Evolutionary conservation across 495 filamentous ascomycete species (phyloP), one percentile per base, ranked within the genome.

Genomic region (Bacidia gigantensis): DNA sequence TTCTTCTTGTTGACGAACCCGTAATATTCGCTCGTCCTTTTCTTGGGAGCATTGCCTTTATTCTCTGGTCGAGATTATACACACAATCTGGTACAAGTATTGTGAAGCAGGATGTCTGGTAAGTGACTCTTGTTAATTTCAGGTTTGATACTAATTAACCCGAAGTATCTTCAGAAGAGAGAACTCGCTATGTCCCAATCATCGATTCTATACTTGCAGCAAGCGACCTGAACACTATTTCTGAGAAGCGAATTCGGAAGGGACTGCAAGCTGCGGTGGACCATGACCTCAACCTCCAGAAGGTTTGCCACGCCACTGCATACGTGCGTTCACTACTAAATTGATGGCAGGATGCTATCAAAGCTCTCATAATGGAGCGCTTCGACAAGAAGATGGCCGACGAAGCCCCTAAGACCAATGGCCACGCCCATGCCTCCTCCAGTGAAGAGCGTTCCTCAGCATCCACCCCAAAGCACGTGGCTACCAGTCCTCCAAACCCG

Each of bases 211-310:
- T 98, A 58, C 74, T 98, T 21, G 77, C 75, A 12, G 74, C 73
- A 24, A 85, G 86, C 56, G 88, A 98, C 59, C 77, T 98, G 41
- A 78, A 83, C 51, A 95, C 88, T 29, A 83, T 98, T 54, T 93
- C 92, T 23, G 84, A 87, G 57, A 97, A 97, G 70, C 80, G 83
- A 64, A 87, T 97, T 60, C 85, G 92, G 56, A 85, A 87, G 65
- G 85, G 83, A 23, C 75, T 98, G 3, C 83, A 90, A 66, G 78
- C 77, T 53, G 75, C 72, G 38, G 74, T 89, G 38, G 78, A 82
- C 52, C 79, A 87, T 72, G 89, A 98, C 67, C 76, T 96, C 62
- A 83, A 81, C 50, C 73, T 79, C 20, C 80, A 94, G 64, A 98
- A 96, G 79, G 92, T 89, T 54, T 38, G 29, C 7, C 14, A 35